phyloP scores from a whole-genome alignment of 176 grass and related monocot species.

The Oryza nivara region DNA sequence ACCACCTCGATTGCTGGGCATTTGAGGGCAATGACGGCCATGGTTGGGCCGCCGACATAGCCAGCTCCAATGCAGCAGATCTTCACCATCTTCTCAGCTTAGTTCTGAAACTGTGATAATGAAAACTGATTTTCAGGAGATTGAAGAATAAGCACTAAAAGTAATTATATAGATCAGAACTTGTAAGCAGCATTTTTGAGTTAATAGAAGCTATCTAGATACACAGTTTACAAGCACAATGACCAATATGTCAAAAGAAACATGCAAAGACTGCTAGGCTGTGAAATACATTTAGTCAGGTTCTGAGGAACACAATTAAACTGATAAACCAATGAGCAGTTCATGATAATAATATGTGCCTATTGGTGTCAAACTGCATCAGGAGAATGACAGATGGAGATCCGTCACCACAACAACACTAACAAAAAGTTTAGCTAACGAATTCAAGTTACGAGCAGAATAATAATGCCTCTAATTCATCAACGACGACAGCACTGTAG shows the following conservation, averaged over 20 bases:
- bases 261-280: not conserved
- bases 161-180: not conserved
- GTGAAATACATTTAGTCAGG: not conserved
- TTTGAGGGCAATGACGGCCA: slow-evolving; percentile 92
- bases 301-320: not conserved
- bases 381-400: slow-evolving; percentile 12
- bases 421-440: not conserved
- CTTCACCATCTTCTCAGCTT: slow-evolving; percentile 58
- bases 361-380: not conserved
- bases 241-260: not conserved
- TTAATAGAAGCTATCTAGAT: slow-evolving; percentile 7
- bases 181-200: not conserved
- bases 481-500: not conserved
- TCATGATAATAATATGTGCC: not conserved
- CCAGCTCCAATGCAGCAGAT: slow-evolving; percentile 86
- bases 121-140: slow-evolving; percentile 13
- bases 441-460: not conserved
- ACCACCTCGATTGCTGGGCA: slow-evolving; percentile 81
- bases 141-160: not conserved
- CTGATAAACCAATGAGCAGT: not conserved
- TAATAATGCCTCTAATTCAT: not conserved
- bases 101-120: slow-evolving; percentile 23
- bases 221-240: slow-evolving; percentile 16
- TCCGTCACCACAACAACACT: not conserved
- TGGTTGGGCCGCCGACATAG: slow-evolving; percentile 88